phyloP scores from a whole-genome alignment of 2,329 filamentous ascomycete genomes.

The Trichoderma breve region DNA sequence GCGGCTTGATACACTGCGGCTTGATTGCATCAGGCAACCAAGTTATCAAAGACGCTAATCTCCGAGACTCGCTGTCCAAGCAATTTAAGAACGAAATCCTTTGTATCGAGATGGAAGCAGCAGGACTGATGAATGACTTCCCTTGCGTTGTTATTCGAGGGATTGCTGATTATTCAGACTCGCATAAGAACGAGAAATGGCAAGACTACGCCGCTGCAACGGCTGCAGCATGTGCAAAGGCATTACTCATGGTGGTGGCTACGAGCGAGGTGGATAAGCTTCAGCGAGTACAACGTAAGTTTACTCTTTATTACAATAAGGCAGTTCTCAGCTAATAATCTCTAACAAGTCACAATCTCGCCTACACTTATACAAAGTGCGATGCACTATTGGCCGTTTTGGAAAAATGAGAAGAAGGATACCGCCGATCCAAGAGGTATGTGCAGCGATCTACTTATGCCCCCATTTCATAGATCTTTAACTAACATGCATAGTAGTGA shows the following conservation, averaged over 20 bases:
- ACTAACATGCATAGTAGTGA: neutral
- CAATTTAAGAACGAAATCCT: slow-evolving; percentile 20
- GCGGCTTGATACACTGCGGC: slow-evolving; percentile 24
- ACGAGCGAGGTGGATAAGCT: neutral
- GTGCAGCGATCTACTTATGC: neutral
- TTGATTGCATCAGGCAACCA: slow-evolving; percentile 34
- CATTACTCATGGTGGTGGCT: neutral
- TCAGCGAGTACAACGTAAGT: neutral
- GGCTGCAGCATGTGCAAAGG: slow-evolving; percentile 33
- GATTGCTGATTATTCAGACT: slow-evolving; percentile 42
- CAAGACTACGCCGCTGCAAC: slow-evolving; percentile 36
- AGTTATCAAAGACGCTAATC: slow-evolving; percentile 35
- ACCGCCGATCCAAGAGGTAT: neutral
- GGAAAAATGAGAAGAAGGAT: neutral
- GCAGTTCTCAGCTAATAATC: neutral
- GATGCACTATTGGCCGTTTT: neutral
- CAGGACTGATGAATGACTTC: slow-evolving; percentile 29
- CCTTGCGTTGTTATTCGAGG: slow-evolving; percentile 39
- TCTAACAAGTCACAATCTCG: neutral
- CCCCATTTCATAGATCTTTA: neutral
- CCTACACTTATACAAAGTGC: neutral
- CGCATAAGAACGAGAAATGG: slow-evolving; percentile 40
- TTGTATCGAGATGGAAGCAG: slow-evolving; percentile 35
- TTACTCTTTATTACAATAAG: neutral
- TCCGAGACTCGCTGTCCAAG: slow-evolving; percentile 31